Conservation (phyloP, 108 stramenopile species). For the Craspedostauros australis region DNA sequence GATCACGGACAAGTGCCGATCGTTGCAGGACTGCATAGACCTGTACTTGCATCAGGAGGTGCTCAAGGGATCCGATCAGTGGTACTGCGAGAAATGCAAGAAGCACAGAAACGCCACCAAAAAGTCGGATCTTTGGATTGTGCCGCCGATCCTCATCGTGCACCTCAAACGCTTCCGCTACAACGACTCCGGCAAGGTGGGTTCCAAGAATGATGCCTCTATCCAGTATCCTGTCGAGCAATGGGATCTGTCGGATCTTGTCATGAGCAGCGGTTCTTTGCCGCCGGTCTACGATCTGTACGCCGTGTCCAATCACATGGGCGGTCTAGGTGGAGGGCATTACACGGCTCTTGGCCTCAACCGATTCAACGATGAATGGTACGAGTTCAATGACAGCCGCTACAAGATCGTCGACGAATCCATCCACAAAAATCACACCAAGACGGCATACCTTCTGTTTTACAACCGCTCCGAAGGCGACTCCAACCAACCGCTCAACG, state of each 20-base stretch:
- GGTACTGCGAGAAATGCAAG: constrained; percentile 82
- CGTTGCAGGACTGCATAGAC: constrained; percentile 70
- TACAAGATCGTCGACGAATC: constrained; percentile 33
- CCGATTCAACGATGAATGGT: constrained; percentile 78
- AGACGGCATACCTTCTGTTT: constrained; percentile 67
- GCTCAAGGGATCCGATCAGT: constrained; percentile 70
- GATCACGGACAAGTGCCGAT: constrained; percentile 25
- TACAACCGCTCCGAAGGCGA: constrained; percentile 65
- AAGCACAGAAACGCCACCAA: constrained; percentile 73
- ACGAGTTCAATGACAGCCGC: constrained; percentile 70
- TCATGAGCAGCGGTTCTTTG: constrained; percentile 29
- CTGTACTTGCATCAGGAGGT: constrained; percentile 65
- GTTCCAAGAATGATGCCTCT: constrained; percentile 60
- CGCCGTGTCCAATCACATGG: constrained; percentile 90
- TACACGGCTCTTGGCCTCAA: constrained; percentile 87
- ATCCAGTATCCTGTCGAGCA: constrained; percentile 51
- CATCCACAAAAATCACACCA: constrained; percentile 18
- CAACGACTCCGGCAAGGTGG: constrained; percentile 39
- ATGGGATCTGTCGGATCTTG: constrained; percentile 56
- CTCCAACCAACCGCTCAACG: constrained; percentile 24
- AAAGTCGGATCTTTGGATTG: constrained; percentile 83
- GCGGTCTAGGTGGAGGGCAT: constrained; percentile 87
- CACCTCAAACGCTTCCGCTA: constrained; percentile 91
- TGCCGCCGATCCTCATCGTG: constrained; percentile 91
- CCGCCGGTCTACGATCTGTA: constrained; percentile 88